phyloP scores from a whole-genome alignment of 2,329 filamentous ascomycete species.

The Pyrenochaeta sp. region DNA sequence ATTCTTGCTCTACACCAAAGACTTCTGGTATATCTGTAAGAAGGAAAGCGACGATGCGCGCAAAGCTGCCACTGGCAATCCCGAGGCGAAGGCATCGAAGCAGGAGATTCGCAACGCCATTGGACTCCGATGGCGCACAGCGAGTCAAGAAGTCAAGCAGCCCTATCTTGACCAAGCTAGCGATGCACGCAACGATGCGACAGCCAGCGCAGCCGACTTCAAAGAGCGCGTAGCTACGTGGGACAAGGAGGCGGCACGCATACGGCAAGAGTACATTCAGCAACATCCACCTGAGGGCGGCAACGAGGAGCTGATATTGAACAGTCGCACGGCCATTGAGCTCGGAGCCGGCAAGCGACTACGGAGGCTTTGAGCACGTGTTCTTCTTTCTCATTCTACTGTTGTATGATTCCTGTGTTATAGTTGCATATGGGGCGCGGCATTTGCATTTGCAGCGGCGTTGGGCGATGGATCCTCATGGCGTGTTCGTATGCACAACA shows the following conservation, averaged over 20 bases:
- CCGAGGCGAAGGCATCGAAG: slow-evolving; percentile 71
- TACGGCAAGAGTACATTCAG: slow-evolving; percentile 55
- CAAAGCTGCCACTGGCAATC: slow-evolving; percentile 69
- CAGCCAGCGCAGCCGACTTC: slow-evolving; percentile 65
- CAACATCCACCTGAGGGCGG: slow-evolving; percentile 43
- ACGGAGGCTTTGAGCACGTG: slow-evolving; percentile 32
- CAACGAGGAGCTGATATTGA: slow-evolving; percentile 39
- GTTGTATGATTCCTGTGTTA: slow-evolving; percentile 30
- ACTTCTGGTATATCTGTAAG: slow-evolving; percentile 69
- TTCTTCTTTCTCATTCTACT: slow-evolving; percentile 1
- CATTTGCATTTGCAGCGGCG: slow-evolving; percentile 31
- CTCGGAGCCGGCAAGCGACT: slow-evolving; percentile 46
- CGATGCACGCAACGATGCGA: slow-evolving; percentile 73
- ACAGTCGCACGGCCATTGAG: slow-evolving; percentile 51
- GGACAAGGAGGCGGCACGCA: slow-evolving; percentile 70
- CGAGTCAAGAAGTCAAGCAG: slow-evolving; percentile 72
- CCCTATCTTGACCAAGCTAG: slow-evolving; percentile 81
- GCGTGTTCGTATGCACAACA: slow-evolving; percentile 6
- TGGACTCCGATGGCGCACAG: slow-evolving; percentile 90
- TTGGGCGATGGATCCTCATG: slow-evolving; percentile 9
- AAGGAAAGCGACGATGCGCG: slow-evolving; percentile 74
- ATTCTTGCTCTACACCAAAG: slow-evolving; percentile 89
- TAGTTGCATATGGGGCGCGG: slow-evolving; percentile 27
- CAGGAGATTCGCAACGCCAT: slow-evolving; percentile 84
- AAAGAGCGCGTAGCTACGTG: slow-evolving; percentile 72